A percentile compares a stretch with the other conserved stretches of the same genome.
phyloP scores from a whole-genome alignment of 176 grass and related monocot genomes.

The Phoenix dactylifera region DNA sequence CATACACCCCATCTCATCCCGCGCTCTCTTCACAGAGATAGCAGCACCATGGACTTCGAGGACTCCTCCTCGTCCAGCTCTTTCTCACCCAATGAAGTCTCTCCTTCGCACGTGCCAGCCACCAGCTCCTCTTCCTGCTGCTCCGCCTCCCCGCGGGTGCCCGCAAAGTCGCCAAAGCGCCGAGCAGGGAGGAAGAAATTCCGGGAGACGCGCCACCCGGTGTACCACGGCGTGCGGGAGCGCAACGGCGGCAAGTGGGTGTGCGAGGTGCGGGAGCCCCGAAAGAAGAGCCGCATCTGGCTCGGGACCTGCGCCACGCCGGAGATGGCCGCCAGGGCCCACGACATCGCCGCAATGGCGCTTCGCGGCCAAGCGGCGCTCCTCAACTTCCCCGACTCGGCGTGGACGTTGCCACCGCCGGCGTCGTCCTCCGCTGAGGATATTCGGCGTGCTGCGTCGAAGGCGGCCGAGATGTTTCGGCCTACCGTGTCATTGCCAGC shows the following conservation, averaged over 20 bases:
- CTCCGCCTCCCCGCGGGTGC: background rate
- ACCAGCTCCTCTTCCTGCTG: background rate
- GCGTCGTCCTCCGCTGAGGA: conserved; percentile 6
- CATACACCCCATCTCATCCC: too few species aligned
- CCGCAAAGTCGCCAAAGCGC: conserved; percentile 13
- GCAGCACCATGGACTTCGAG: background rate
- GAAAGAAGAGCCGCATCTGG: conserved; percentile 20
- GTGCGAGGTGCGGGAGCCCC: conserved; percentile 11
- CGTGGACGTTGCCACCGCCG: conserved; percentile 2
- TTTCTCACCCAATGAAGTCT: background rate
- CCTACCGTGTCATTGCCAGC: background rate
- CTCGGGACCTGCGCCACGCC: conserved; percentile 28
- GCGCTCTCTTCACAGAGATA: too few species aligned
- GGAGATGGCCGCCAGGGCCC: conserved; percentile 28
- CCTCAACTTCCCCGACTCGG: conserved; percentile 37
- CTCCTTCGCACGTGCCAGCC: too few species aligned
- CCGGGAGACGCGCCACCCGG: conserved; percentile 35
- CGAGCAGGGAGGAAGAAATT: conserved; percentile 32
- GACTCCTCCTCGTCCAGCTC: background rate
- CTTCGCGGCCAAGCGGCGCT: conserved; percentile 11
- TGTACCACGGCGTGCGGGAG: conserved; percentile 30
- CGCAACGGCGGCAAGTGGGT: conserved; percentile 18
- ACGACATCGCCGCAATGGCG: conserved; percentile 28
- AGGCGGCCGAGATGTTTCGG: conserved; percentile 18
- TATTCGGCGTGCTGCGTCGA: conserved; percentile 22